These are phyloP conservation scores for Sclerotinia trifoliorum DNA, from an alignment of 2,329 filamentous ascomycete genomes.

Conservation along the genomic window DNA sequence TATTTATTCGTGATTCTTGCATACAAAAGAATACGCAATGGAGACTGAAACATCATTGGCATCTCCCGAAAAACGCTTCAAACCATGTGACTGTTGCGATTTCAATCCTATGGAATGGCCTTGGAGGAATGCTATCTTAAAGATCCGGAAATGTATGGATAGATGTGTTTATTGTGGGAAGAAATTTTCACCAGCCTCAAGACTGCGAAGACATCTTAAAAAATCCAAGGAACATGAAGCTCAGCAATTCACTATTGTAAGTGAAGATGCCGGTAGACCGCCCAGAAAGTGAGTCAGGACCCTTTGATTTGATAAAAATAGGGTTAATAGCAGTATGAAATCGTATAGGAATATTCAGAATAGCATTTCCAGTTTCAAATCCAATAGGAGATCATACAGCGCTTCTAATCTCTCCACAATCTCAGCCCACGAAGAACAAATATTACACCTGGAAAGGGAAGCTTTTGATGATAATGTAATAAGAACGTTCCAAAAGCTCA, in stretches of 20 bases:
- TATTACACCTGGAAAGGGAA: not conserved
- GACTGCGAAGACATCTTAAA: not conserved
- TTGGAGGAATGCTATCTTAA: not conserved
- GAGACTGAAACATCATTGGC: not conserved
- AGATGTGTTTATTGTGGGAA: not conserved
- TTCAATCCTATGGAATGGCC: not conserved
- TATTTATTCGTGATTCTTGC: not conserved
- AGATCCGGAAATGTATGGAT: not conserved
- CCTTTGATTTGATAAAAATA: not conserved
- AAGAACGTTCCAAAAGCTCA: not conserved
- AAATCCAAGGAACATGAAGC: not conserved
- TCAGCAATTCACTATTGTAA: constrained; percentile 1
- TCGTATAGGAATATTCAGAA: not conserved
- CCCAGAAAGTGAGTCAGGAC: not conserved
- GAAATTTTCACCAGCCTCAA: not conserved
- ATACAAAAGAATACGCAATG: not conserved
- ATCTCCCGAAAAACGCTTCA: not conserved
- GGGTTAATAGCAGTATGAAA: not conserved
- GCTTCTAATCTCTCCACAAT: not conserved
- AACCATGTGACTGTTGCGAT: not conserved
- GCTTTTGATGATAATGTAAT: not conserved
- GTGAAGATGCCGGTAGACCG: not conserved
- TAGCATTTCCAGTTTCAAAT: not conserved
- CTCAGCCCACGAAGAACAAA: not conserved
- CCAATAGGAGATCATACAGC: not conserved